Evolutionary conservation across 2,329 filamentous ascomycete species (phyloP).

Genomic region (Colletotrichum graminicola): DNA sequence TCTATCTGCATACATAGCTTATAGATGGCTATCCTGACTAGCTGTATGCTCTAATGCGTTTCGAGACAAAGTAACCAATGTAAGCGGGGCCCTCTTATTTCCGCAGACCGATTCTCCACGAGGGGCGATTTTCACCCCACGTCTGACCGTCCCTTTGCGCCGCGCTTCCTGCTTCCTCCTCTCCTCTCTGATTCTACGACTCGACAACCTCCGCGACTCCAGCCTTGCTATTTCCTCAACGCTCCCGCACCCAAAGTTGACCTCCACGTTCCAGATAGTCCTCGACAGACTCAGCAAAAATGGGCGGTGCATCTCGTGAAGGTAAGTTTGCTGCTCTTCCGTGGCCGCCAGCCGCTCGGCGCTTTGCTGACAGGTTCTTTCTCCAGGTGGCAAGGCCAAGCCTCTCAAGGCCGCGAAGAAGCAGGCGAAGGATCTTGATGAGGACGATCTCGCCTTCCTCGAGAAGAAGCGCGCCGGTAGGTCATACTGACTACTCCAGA

Average conservation of each 20-base stretch:
- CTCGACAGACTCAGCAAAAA: slow-evolving; percentile 44
- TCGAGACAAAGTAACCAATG: fast-evolving
- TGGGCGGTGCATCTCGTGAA: slow-evolving; percentile 57
- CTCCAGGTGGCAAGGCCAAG: slow-evolving; percentile 82
- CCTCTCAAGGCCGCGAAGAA: slow-evolving; percentile 92
- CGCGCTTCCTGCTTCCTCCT: slow-evolving; percentile 16
- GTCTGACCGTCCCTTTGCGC: slow-evolving; percentile 26
- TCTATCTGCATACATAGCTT: not conserved
- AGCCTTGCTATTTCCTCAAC: slow-evolving; percentile 27
- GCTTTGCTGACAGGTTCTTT: slow-evolving; percentile 13
- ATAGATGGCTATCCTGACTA: not conserved
- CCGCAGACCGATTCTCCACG: slow-evolving; percentile 33
- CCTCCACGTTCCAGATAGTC: slow-evolving; percentile 7
- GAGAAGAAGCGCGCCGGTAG: slow-evolving; percentile 88
- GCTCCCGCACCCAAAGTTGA: slow-evolving; percentile 23
- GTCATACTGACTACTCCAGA: slow-evolving; percentile 46
- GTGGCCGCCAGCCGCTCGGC: not conserved
- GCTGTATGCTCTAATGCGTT: no score
- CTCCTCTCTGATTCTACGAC: slow-evolving; percentile 15
- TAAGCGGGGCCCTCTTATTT: slow-evolving; percentile 22
- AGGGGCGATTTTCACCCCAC: slow-evolving; percentile 44
- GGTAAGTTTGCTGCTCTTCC: slow-evolving; percentile 45
- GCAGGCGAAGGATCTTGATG: slow-evolving; percentile 83
- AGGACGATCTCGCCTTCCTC: slow-evolving; percentile 85
- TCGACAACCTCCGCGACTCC: slow-evolving; percentile 22